Evolutionary conservation across 768 basidiomycete species (phyloP).

Genomic region (Boletus huronensis): DNA sequence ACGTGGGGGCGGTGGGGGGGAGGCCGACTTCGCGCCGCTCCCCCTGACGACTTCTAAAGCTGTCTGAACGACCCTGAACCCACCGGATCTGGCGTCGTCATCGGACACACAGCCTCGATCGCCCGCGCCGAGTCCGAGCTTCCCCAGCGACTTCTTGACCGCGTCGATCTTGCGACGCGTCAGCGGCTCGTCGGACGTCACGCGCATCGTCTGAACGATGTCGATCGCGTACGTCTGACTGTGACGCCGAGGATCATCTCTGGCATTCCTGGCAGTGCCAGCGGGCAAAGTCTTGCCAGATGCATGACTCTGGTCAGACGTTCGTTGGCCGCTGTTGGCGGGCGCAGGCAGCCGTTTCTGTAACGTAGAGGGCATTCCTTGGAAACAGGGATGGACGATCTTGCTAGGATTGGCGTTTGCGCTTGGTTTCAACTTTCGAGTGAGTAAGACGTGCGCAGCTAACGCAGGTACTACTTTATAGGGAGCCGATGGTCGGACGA

Average conservation of each 20-base stretch:
- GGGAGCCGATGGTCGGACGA: background rate
- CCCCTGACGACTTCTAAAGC: constrained; percentile 22
- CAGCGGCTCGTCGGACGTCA: constrained; percentile 28
- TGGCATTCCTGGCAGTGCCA: background rate
- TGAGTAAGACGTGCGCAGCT: background rate
- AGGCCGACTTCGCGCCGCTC: constrained; percentile 1
- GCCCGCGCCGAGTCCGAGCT: constrained; percentile 18
- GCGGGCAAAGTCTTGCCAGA: background rate
- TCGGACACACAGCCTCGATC: constrained; percentile 31
- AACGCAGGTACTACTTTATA: constrained; percentile 21
- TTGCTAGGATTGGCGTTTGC: background rate
- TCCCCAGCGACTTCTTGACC: constrained; percentile 29
- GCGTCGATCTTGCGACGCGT: constrained; percentile 25
- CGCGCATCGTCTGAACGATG: constrained; percentile 29
- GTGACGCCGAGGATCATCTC: background rate
- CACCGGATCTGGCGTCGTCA: constrained; percentile 17
- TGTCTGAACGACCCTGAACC: constrained; percentile 29
- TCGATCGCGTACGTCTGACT: constrained; percentile 28
- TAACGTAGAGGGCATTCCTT: constrained; percentile 17
- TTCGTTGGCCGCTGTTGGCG: background rate
- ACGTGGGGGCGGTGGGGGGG: constrained; percentile 12
- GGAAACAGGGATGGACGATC: background rate
- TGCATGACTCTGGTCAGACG: constrained; percentile 9
- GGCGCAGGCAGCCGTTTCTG: constrained; percentile 18
- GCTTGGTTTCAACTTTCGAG: background rate